These are phyloP conservation scores for Leccinum fallax DNA, from an alignment of 1,284 basidiomycete species.

Conservation along the genomic window DNA sequence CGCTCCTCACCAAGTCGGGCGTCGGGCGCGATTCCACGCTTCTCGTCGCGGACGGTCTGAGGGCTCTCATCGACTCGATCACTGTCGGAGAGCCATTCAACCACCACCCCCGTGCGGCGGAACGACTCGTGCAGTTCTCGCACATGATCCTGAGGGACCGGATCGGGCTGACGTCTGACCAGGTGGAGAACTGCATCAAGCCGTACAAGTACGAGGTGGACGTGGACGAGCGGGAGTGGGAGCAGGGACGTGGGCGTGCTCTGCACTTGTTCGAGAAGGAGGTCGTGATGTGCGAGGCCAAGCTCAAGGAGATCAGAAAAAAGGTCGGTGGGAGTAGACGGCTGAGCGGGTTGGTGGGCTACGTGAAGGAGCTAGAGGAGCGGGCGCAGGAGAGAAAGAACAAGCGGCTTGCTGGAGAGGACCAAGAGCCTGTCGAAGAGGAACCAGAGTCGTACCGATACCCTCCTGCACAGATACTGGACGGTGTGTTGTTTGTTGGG, in stretches of 20 bases:
- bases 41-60: conserved; percentile 93
- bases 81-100: conserved; percentile 89
- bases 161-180: conserved; percentile 91
- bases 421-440: conserved; percentile 41
- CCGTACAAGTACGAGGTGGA: conserved; percentile 98
- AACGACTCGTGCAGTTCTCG: conserved; percentile 89
- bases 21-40: conserved; percentile 94
- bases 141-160: conserved; percentile 92
- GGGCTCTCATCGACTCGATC: conserved; percentile 87
- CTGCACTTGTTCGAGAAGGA: conserved; percentile 85
- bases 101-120: conserved; percentile 85
- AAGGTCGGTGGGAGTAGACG: conserved; percentile 86
- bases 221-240: conserved; percentile 91
- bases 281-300: conserved; percentile 81
- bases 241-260: conserved; percentile 74
- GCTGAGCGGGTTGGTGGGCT: conserved; percentile 76
- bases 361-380: conserved; percentile 85
- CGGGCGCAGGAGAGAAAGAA: conserved; percentile 71
- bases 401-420: conserved; percentile 43
- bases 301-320: conserved; percentile 83
- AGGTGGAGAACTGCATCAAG: conserved; percentile 99
- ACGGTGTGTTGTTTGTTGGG: conserved; percentile 53
- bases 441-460: conserved; percentile 81
- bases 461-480: conserved; percentile 86
- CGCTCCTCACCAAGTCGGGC: conserved; percentile 93